Evolutionary conservation across 306 rosid genomes (phyloP).

Genomic region (Fragaria vesca): DNA sequence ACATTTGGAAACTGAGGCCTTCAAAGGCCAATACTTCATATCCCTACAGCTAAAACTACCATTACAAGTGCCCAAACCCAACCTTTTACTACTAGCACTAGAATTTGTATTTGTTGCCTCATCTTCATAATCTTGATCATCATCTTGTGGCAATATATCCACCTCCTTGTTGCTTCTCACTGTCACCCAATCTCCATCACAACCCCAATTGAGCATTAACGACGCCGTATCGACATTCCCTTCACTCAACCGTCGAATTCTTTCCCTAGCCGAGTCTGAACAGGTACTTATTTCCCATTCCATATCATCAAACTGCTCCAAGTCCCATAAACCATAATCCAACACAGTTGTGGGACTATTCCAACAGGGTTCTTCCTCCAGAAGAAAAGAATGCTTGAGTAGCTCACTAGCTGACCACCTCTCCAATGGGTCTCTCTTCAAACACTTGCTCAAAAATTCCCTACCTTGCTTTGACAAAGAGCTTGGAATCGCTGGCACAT

Average conservation of each 20-base stretch:
- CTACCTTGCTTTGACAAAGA: conserved; percentile 58
- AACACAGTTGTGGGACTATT: conserved; percentile 65
- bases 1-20: conserved; percentile 8
- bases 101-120: neutral
- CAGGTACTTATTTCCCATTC: conserved; percentile 8
- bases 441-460: conserved; percentile 73
- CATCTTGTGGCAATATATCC: neutral
- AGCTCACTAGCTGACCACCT: conserved; percentile 74
- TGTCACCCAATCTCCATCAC: conserved; percentile 53
- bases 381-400: conserved; percentile 59
- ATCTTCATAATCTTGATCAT: neutral
- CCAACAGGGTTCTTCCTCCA: conserved; percentile 11
- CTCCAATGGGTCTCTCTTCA: conserved; percentile 50
- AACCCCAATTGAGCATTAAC: conserved; percentile 43
- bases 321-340: conserved; percentile 53
- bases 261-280: conserved; percentile 30
- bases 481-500: conserved; percentile 58
- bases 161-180: conserved; percentile 52
- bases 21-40: conserved; percentile 8
- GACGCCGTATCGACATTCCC: neutral
- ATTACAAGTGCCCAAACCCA: neutral
- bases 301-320: conserved; percentile 7
- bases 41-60: neutral
- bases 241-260: conserved; percentile 46
- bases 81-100: neutral